Evolutionary conservation across 805 yeast species (phyloP).

Genomic region (Starmerella davenportii): DNA sequence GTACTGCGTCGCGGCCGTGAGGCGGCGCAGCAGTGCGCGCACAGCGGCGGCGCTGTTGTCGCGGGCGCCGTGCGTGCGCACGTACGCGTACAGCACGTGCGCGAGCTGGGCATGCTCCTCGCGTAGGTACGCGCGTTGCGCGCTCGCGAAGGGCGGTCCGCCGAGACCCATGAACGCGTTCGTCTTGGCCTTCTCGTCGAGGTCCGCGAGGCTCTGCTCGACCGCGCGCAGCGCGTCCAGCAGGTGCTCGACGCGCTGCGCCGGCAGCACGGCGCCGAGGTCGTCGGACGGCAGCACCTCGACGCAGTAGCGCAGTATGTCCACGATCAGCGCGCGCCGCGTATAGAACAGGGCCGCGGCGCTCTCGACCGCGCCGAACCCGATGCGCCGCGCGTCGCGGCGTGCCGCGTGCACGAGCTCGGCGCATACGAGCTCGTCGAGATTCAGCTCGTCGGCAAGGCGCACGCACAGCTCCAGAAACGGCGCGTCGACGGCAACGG

Average conservation of each 20-base stretch:
- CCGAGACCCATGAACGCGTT: constrained; percentile 33
- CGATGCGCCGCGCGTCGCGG: constrained; percentile 25
- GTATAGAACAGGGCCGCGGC: constrained; percentile 53
- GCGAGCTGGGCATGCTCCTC: constrained; percentile 56
- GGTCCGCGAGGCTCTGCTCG: constrained; percentile 36
- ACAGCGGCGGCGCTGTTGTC: constrained; percentile 23
- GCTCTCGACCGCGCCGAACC: constrained; percentile 20
- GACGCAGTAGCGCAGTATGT: constrained; percentile 19
- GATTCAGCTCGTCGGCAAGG: constrained; percentile 44
- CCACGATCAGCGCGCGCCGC: constrained; percentile 57
- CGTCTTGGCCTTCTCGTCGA: constrained; percentile 34
- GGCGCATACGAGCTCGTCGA: constrained; percentile 65
- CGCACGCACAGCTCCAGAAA: constrained; percentile 43
- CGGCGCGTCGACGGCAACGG: constrained; percentile 43
- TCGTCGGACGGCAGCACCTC: constrained; percentile 15
- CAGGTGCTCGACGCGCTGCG: constrained; percentile 25
- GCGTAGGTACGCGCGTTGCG: constrained; percentile 44
- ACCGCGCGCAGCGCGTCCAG: constrained; percentile 40
- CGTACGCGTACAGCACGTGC: constrained; percentile 38
- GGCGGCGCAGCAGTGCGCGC: constrained; percentile 28
- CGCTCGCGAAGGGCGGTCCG: constrained; percentile 31
- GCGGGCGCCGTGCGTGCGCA: not conserved
- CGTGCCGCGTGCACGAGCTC: constrained; percentile 41
- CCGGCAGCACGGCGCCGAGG: not conserved
- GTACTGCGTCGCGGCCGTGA: constrained; percentile 34